Evolutionary conservation across 352 stramenopile genomes (phyloP).

Genomic region (Halophytophthora batemanensis): DNA sequence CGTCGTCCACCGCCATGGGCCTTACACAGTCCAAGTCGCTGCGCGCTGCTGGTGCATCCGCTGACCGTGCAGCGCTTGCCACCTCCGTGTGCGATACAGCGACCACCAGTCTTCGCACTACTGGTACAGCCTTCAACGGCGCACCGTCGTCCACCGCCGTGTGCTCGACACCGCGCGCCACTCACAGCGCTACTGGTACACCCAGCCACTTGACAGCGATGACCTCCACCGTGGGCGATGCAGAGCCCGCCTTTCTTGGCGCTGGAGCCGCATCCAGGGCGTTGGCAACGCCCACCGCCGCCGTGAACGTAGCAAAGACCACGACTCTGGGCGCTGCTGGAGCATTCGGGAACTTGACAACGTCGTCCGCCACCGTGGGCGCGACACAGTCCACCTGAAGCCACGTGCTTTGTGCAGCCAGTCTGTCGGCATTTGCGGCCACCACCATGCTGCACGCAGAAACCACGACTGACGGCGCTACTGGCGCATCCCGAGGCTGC

Average conservation of each 20-base stretch:
- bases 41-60: slow-evolving; percentile 69
- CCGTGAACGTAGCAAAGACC: slow-evolving; percentile 84
- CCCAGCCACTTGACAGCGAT: slow-evolving; percentile 65
- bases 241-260: slow-evolving; percentile 86
- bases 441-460: slow-evolving; percentile 69
- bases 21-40: slow-evolving; percentile 83
- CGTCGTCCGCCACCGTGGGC: slow-evolving; percentile 71
- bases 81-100: slow-evolving; percentile 80
- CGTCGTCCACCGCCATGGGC: slow-evolving; percentile 80
- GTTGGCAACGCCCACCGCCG: slow-evolving; percentile 75
- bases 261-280: slow-evolving; percentile 63
- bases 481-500: slow-evolving; percentile 31
- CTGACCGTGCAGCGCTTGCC: slow-evolving; percentile 78
- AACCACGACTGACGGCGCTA: slow-evolving; percentile 50
- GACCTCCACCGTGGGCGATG: slow-evolving; percentile 79
- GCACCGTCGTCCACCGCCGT: slow-evolving; percentile 75
- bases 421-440: slow-evolving; percentile 66
- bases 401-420: slow-evolving; percentile 75
- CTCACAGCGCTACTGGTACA: slow-evolving; percentile 82
- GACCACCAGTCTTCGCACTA: slow-evolving; percentile 80
- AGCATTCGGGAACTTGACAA: slow-evolving; percentile 75
- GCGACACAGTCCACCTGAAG: slow-evolving; percentile 75
- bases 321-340: slow-evolving; percentile 78
- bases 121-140: slow-evolving; percentile 68
- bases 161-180: slow-evolving; percentile 75